Percentiles rank a stretch among this genome's conserved stretches.
phyloP scores from a whole-genome alignment of 768 basidiomycete genomes.

The Sarcodon aspratus region DNA sequence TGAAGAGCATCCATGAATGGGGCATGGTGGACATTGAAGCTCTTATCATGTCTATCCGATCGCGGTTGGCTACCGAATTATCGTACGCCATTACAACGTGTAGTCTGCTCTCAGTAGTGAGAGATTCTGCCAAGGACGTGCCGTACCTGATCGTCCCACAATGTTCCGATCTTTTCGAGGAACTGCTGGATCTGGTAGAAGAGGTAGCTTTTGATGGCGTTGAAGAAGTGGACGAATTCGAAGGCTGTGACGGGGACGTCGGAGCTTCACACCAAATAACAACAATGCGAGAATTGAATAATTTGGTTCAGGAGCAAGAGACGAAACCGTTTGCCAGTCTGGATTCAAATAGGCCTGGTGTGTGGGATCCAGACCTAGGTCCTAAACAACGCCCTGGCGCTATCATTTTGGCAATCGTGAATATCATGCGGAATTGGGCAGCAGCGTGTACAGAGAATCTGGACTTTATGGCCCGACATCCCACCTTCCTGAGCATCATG shows the following conservation, averaged over 20 bases:
- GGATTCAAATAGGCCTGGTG: constrained; percentile 29
- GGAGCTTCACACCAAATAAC: constrained; percentile 22
- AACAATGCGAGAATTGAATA: constrained; percentile 59
- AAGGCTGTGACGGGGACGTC: constrained; percentile 1
- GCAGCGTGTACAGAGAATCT: constrained; percentile 54
- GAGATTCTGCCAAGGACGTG: constrained; percentile 26
- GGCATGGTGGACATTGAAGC: constrained; percentile 84
- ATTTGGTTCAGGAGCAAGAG: constrained; percentile 44
- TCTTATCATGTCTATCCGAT: constrained; percentile 89
- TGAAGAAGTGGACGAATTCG: constrained; percentile 10
- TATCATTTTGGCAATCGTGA: constrained; percentile 55
- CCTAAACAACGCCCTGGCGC: constrained; percentile 60
- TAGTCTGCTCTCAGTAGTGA: constrained; percentile 69
- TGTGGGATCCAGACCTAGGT: constrained; percentile 36
- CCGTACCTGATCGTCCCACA: constrained; percentile 64
- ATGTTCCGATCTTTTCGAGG: constrained; percentile 74
- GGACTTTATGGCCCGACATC: constrained; percentile 51
- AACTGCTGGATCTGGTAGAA: constrained; percentile 78
- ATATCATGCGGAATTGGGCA: constrained; percentile 84
- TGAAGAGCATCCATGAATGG: constrained; percentile 76
- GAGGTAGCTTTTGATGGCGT: constrained; percentile 63
- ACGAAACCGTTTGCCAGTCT: constrained; percentile 50
- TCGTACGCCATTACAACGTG: constrained; percentile 87
- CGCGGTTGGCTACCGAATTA: constrained; percentile 71
- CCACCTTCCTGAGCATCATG: constrained; percentile 51